Base-by-base conservation (phyloP, 257 asterid species). In the Solanum chiquidenum region DNA sequence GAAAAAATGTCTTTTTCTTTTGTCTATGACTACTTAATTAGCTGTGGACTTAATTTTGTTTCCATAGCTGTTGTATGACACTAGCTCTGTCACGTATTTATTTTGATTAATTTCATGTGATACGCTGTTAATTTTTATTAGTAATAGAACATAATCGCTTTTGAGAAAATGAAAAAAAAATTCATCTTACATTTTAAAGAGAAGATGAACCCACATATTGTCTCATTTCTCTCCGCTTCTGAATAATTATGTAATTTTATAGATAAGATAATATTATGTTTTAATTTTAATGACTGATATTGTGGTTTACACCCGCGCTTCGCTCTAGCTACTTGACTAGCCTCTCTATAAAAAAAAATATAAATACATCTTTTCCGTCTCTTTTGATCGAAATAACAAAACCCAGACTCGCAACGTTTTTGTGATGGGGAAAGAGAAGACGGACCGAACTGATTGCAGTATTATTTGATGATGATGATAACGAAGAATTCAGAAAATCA, bases 401-500 rank as follows among this genome's bases (percentile, higher is more conserved):
- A 12, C 55, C 55, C 21, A 75, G 18, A 74, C 3, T 38, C 33
- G 31, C 31, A 42, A 76, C 23, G 20, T 7, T 76, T 9, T 38
- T 76, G 58, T 33, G 44, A 72, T 33, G 25, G 44, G 92, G 90
- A 95, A 92, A 91, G 99, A 95, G 58, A 97, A 95, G 93, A 91
- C 94, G 92, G 98, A 93, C 88, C 11, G 93, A 60, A 96, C 91
- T 44, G 94, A 76, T 76, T 76, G 35, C 88, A 73, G 83, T 93
- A 87, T 94, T 86, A 64, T 93, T 94, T 89, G 98, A 93, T 66
- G 98, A 97, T 87, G 98, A 97, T 89, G 96, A 95, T 79, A 23
- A 75, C 0, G 96, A 94, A 18, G 99, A 95, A 88, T 96, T 95
- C 14, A 90, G 93, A 33, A 94, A 93, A 91, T 95, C 98, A 21